These are phyloP conservation scores for Marasmius fiardii DNA, from an alignment of 1,284 basidiomycete genomes.

Conservation along the genomic window DNA sequence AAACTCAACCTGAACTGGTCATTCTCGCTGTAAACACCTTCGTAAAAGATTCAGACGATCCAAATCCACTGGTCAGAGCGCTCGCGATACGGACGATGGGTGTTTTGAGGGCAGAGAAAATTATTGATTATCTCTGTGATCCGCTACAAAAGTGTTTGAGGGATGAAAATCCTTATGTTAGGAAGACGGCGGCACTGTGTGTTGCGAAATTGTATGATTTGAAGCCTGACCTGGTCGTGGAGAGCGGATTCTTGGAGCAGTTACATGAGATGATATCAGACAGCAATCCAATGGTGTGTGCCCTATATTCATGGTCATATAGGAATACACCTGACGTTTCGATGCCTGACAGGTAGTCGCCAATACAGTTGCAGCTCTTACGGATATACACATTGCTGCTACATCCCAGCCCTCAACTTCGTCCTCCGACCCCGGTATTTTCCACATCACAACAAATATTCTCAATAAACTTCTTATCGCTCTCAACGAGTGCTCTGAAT, in stretches of 20 bases:
- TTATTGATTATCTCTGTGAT: constrained; percentile 96
- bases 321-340: constrained; percentile 9
- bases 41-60: constrained; percentile 94
- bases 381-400: constrained; percentile 85
- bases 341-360: constrained; percentile 76
- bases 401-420: constrained; percentile 50
- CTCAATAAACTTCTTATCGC: constrained; percentile 92
- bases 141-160: constrained; percentile 88
- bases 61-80: constrained; percentile 94
- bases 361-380: constrained; percentile 90
- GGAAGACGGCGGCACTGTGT: constrained; percentile 94
- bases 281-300: constrained; percentile 91
- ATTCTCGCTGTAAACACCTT: constrained; percentile 99
- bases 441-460: constrained; percentile 78
- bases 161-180: constrained; percentile 97
- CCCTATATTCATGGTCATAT: constrained; percentile 5
- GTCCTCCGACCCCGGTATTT: constrained; percentile 65
- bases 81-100: constrained; percentile 98
- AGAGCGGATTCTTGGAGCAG: constrained; percentile 91
- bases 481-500: constrained; percentile 97
- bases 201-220: constrained; percentile 97
- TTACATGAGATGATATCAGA: constrained; percentile 91
- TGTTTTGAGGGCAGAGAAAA: constrained; percentile 95
- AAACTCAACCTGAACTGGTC: constrained; percentile 95
- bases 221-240: constrained; percentile 92